Conservation (phyloP, 345 rosid genomes). For the Eucalyptus camaldulensis region DNA sequence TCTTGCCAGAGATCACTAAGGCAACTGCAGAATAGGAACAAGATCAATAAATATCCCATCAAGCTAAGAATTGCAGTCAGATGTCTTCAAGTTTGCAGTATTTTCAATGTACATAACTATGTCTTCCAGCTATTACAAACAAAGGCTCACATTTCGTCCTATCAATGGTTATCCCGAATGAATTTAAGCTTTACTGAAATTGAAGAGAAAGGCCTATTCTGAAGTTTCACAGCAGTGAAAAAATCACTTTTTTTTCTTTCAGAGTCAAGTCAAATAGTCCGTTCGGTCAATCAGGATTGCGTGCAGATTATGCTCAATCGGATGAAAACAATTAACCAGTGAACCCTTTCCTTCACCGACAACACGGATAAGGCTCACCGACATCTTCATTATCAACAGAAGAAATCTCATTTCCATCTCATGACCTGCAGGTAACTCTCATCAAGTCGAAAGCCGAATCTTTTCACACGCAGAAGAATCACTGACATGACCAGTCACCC, state of each 20-base stretch:
- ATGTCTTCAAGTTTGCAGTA: not conserved
- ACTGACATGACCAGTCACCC: not conserved
- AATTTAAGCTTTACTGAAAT: not conserved
- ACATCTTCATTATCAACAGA: not conserved
- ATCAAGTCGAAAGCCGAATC: not conserved
- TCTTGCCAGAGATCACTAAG: constrained; percentile 1
- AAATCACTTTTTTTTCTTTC: not conserved
- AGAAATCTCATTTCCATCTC: not conserved
- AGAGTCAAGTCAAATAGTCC: not conserved
- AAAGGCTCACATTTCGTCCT: not conserved
- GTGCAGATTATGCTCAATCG: not conserved
- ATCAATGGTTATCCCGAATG: not conserved
- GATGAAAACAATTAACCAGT: not conserved
- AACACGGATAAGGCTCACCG: not conserved
- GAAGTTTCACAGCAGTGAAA: not conserved
- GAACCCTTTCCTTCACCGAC: not conserved
- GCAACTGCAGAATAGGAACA: not conserved
- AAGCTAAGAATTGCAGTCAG: not conserved
- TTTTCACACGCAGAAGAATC: not conserved
- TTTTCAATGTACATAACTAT: not conserved
- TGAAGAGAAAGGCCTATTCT: not conserved
- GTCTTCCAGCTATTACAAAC: not conserved
- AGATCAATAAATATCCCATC: not conserved
- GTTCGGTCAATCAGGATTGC: not conserved
- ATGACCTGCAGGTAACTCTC: not conserved